phyloP scores from a whole-genome alignment of 441 rosid species.

The Biscutella laevigata region DNA sequence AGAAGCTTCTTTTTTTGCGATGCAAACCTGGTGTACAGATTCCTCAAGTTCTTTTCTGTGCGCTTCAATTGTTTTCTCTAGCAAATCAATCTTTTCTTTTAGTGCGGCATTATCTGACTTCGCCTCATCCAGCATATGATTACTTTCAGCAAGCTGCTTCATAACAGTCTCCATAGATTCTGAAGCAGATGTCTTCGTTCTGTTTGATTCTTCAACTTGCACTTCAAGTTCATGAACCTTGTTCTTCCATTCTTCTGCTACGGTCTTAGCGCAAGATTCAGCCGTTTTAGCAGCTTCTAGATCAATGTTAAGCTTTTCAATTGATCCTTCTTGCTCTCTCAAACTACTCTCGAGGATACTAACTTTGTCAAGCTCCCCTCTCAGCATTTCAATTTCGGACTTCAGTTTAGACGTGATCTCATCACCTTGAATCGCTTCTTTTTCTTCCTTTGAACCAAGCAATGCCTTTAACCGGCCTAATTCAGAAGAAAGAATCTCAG shows the following conservation, averaged over 20 bases:
- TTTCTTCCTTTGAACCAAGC: slow-evolving; percentile 57
- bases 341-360: slow-evolving; percentile 38
- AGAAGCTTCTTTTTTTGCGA: slow-evolving; percentile 42
- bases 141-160: slow-evolving; percentile 66
- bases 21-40: slow-evolving; percentile 32
- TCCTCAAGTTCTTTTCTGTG: slow-evolving; percentile 63
- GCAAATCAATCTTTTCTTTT: slow-evolving; percentile 54
- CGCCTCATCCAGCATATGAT: slow-evolving; percentile 50
- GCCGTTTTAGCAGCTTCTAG: slow-evolving; percentile 80
- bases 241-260: slow-evolving; percentile 54
- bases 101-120: slow-evolving; percentile 51
- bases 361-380: slow-evolving; percentile 42
- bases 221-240: slow-evolving; percentile 55
- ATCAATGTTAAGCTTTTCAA: slow-evolving; percentile 72
- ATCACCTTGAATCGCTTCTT: slow-evolving; percentile 41
- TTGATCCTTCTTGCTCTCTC: slow-evolving; percentile 45
- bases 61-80: slow-evolving; percentile 55
- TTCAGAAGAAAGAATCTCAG: slow-evolving; percentile 62
- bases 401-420: slow-evolving; percentile 40
- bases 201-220: slow-evolving; percentile 44
- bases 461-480: slow-evolving; percentile 48
- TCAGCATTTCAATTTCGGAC: slow-evolving; percentile 47
- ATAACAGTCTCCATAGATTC: slow-evolving; percentile 59
- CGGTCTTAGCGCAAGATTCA: slow-evolving; percentile 58
- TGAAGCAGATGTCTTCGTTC: slow-evolving; percentile 61